Evolutionary conservation across 495 filamentous ascomycete genomes (phyloP), one percentile per base, ranked within the genome.

Genomic region (Pyronema omphalodes): DNA sequence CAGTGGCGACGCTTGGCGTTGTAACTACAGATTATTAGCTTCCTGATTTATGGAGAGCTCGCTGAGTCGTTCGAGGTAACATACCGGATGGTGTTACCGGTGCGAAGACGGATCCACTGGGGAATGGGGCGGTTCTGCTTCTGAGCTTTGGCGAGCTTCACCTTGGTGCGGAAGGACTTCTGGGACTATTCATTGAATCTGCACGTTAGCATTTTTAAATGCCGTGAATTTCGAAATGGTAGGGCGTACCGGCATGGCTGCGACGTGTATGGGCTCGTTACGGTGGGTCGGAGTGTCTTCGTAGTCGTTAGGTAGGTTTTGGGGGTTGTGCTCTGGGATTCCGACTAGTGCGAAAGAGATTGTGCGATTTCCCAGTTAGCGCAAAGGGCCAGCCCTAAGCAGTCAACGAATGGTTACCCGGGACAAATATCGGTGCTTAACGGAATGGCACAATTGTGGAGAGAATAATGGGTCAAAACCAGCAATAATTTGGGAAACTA

Each of bases 81-180:
- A 74, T 81, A 95, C 88, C 87, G 78, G 73, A 95, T 94, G 75
- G 89, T 98, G 79, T 98, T 98, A 71, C 82, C 83, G 60, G 91
- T 98, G 69, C 91, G 82, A 66, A 98, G 79, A 67, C 91, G 83
- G 71, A 98, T 96, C 91, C 91, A 98, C 79, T 98, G 91, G 59
- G 91, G 91, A 71, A 98, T 95, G 58, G 91, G 91, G 65, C 93
- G 79, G 83, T 96, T 98, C 77, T 94, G 88, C 76, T 93, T 94
- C 79, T 94, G 88, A 68, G 91, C 91, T 79, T 88, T 94, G 68
- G 93, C 91, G 76, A 98, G 91, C 91, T 98, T 98, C 73, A 91
- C 84, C 89, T 98, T 98, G 73, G 86, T 93, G 71, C 85, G 83
- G 85, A 95, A 95, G 68, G 87, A 86, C 81, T 95, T 95, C 77